Percentiles rank a stretch among this genome's conserved stretches.
phyloP scores from a whole-genome alignment of 2,329 filamentous ascomycete species.

The Apiospora sp. region DNA sequence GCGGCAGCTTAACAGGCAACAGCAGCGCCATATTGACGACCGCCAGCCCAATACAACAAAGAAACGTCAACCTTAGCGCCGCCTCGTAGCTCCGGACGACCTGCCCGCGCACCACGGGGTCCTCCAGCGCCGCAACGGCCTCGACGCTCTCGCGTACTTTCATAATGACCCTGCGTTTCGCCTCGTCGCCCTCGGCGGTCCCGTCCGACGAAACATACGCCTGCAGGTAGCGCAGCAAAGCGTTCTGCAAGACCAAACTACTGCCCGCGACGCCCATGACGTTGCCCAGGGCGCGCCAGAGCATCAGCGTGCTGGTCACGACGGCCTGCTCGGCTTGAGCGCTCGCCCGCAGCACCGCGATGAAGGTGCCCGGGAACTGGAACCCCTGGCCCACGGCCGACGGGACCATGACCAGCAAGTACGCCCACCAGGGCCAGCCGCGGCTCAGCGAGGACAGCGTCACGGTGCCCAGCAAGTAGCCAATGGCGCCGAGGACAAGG shows the following conservation, averaged over 20 bases:
- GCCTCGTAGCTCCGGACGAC: slow-evolving; percentile 63
- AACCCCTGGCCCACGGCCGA: slow-evolving; percentile 68
- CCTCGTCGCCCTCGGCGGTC: slow-evolving; percentile 46
- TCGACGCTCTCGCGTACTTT: slow-evolving; percentile 63
- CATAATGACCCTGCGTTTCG: slow-evolving; percentile 62
- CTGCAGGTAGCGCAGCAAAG: slow-evolving; percentile 66
- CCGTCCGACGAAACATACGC: slow-evolving; percentile 55
- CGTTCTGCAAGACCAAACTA: slow-evolving; percentile 78
- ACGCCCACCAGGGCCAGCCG: slow-evolving; percentile 58
- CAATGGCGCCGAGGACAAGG: slow-evolving; percentile 57
- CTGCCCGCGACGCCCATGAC: slow-evolving; percentile 78
- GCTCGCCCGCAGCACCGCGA: slow-evolving; percentile 67
- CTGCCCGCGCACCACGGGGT: slow-evolving; percentile 54
- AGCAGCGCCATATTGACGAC: slow-evolving; percentile 57
- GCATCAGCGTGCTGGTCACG: slow-evolving; percentile 72
- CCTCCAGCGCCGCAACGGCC: slow-evolving; percentile 55
- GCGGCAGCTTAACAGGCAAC: slow-evolving; percentile 61
- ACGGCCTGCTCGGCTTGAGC: slow-evolving; percentile 70
- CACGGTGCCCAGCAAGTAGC: slow-evolving; percentile 59
- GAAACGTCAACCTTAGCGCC: slow-evolving; percentile 57
- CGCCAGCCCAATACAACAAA: slow-evolving; percentile 54
- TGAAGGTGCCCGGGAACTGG: slow-evolving; percentile 69
- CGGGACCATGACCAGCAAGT: slow-evolving; percentile 65
- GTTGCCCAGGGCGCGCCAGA: slow-evolving; percentile 75
- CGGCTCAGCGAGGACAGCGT: slow-evolving; percentile 58